Base-by-base conservation (phyloP, 139 green algal species). In the Volvox africanus region DNA sequence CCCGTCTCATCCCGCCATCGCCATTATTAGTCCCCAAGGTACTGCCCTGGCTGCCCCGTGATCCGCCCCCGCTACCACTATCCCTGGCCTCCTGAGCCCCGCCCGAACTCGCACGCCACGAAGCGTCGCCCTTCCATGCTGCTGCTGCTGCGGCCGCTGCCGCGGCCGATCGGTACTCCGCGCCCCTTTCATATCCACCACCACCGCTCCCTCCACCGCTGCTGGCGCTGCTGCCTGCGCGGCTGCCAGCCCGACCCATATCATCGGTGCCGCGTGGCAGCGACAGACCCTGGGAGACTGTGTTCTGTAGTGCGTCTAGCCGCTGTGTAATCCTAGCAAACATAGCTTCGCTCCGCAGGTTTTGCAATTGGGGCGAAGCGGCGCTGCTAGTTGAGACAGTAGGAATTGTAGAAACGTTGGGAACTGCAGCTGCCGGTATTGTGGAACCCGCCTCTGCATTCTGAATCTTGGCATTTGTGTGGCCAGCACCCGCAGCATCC, bases 291-390 rank as follows among this genome's bases (percentile, higher is more conserved):
- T 80, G 68, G 21, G 73, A 19, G 22, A 90, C 82, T n/a, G 71
- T 84, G 86, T 55, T 90, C 32, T 90, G 86, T 55, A 90, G 86
- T 1, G 82, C 86, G 30, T 90, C 86, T n/a, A 90, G 71, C 73
- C 82, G 86, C 73, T 90, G 71, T 75, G 33, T 61, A 18, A 90
- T 90, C 20, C 71, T 30, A 13, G 86, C 71, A 65, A 90, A 90
- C 86, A 90, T 90, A 32, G 44, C 86, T 32, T 90, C 86, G 22
- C 86, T 83, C 1, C 86, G 86, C 3, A 83, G n/a, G 16, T 32
- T 65, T 24, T 81, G 84, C 82, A 88, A 33, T 12, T 73, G 21
- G 65, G 65, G 65, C 24, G 65, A 73, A 30, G 65, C 65, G 17
- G 62, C 62, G n/a, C n/a, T n/a, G n/a, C n/a, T n/a, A n/a, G n/a